Evolutionary conservation across 75 land plant species (phyloP).

Genomic region (Azolla pinnata): DNA sequence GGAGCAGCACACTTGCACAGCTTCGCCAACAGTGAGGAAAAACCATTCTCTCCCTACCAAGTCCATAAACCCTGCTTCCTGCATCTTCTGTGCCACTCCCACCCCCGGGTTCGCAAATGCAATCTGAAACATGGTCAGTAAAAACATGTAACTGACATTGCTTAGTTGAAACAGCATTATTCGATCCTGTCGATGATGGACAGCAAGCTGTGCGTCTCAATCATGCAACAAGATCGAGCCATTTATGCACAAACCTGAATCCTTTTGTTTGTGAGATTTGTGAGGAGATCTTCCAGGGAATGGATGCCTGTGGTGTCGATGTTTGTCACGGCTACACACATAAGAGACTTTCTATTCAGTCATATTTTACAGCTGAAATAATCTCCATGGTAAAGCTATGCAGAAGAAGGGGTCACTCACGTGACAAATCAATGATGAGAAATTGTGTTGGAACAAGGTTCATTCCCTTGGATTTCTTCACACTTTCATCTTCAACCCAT

Average conservation of each 20-base stretch:
- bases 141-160: neutral
- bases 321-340: conserved; percentile 51
- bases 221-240: no score
- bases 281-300: conserved; percentile 52
- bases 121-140: conserved; percentile 27
- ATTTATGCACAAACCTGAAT: conserved; percentile 41
- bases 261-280: conserved; percentile 19
- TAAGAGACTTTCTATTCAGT: conserved; percentile 34
- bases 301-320: conserved; percentile 63
- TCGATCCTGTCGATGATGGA: no score
- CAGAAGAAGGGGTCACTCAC: conserved; percentile 22
- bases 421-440: conserved; percentile 50
- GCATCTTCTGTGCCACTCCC: conserved; percentile 55
- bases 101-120: conserved; percentile 54
- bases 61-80: conserved; percentile 35
- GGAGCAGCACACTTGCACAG: conserved; percentile 21
- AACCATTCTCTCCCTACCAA: conserved; percentile 39
- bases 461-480: conserved; percentile 29
- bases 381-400: neutral
- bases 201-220: no score
- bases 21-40: conserved; percentile 52
- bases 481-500: conserved; percentile 70
- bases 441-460: conserved; percentile 41
- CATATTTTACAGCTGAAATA: neutral
- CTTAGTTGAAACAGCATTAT: no score